Base-by-base conservation (phyloP, 768 basidiomycete genomes). In the Boletus huronensis region DNA sequence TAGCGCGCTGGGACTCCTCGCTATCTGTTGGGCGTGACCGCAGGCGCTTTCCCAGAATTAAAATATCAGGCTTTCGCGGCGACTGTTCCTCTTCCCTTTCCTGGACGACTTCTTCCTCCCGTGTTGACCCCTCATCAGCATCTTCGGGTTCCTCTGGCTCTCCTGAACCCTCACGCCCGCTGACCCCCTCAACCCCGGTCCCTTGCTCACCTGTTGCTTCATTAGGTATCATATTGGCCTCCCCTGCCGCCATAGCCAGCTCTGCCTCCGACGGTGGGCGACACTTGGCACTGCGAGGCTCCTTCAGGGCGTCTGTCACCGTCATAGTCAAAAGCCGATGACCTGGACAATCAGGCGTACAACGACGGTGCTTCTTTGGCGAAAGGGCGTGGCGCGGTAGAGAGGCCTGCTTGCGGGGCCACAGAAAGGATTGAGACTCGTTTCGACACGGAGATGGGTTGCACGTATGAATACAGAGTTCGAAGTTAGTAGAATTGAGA, bases 401-500 rank as follows among this genome's bases (percentile, higher is more conserved):
- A 25, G 56, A 60, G 5, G 61, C 53, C 42, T 55, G 50, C 19
- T 34, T 66, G 44, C 65, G 65, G 3, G 42, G 43, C 65, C 65
- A 66, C 28, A 68, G 47, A 45, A 68, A 63, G 26, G 65, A 68
- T 1, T 51, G 56, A 23, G 66, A 60, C 48, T 66, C 66, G 16
- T 66, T 68, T 40, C 66, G 66, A 54, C 65, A 66, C 3, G 54
- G 66, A 29, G 36, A 17, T 2, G 41, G 25, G 38, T 60, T 66
- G 41, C 66, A 68, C 0, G 66, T 66, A 19, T 66, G 65, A 25
- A 66, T 68, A 48, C 65, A 66, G 16, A 68, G 34, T 52, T 68
- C 66, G 16, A 55, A 60, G 21, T 68, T 58, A 3, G 31, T 26
- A 25, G 57, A 7, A 44, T 58, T 53, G 50, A 38, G 31, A 16